A percentile compares a stretch with the other conserved stretches of the same genome.
Conservation (phyloP, 768 basidiomycete species). For the Termitomyces sp. region DNA sequence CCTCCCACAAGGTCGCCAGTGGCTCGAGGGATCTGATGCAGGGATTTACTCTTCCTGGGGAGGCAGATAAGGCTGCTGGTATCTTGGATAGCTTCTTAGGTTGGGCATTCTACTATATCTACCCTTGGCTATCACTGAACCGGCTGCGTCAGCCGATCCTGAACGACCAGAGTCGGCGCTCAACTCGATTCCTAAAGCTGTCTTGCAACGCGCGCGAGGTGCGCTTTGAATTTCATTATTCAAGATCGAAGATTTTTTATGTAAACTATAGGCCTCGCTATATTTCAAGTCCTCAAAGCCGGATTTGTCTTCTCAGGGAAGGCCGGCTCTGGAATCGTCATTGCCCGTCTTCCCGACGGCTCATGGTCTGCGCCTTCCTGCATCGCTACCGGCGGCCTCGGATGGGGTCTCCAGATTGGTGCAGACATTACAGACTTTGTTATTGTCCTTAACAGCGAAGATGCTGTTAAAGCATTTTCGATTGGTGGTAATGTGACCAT, state of each 20-base stretch:
- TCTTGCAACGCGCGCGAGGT: conserved; percentile 88
- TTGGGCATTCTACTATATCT: conserved; percentile 23
- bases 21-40: conserved; percentile 78
- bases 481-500: conserved; percentile 95
- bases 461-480: conserved; percentile 93
- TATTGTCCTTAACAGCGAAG: conserved; percentile 93
- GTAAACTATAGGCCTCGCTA: conserved; percentile 64
- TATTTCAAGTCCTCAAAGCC: conserved; percentile 91
- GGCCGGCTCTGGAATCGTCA: conserved; percentile 89
- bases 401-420: conserved; percentile 94
- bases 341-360: conserved; percentile 89
- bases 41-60: conserved; percentile 84
- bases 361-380: conserved; percentile 97
- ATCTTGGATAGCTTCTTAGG: conserved; percentile 91
- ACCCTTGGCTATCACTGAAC: not conserved
- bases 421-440: conserved; percentile 96
- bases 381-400: conserved; percentile 92
- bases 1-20: conserved; percentile 61
- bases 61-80: conserved; percentile 91
- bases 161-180: conserved; percentile 83
- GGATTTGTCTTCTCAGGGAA: conserved; percentile 96
- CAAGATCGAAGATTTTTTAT: not conserved
- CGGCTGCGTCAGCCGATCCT: conserved; percentile 63
- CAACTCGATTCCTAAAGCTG: conserved; percentile 90
- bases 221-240: conserved; percentile 5